Evolutionary conservation across 768 basidiomycete genomes (phyloP), one percentile per base, ranked within the genome.

Genomic region (Suillus brevipes): DNA sequence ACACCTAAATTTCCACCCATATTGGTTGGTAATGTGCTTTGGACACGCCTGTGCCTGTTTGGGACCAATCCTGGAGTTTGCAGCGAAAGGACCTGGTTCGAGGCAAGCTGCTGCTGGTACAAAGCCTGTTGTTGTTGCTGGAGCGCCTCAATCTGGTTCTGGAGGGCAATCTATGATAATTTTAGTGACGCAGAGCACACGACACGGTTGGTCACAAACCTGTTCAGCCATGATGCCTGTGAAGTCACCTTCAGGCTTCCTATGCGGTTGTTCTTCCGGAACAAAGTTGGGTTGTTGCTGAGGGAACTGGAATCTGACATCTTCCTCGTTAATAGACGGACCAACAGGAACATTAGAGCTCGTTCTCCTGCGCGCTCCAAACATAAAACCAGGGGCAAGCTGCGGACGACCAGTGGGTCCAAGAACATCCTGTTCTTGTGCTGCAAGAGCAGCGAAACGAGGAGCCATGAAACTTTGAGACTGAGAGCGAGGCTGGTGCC

Each of bases 151-250:
- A 96, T 95, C 77, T 97, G 94, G 70, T 76, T 93, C 78, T 96
- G 95, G 64, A 97, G 73, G 53, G 93, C 93, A 72, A 96, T 92
- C 92, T 94, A 72, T 45, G 14, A 42, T 50, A 65, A 43, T 45
- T 62, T 59, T 42, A 68, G 56, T n/a, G 55, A 65, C 63, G 42
- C 63, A 67, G 25, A 62, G 59, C 45, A 53, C 42, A 2, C 43
- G 37, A 47, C 43, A 60, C 64, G n/a, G 31, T 38, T 66, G 50
- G 34, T 6, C 6, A 66, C 80, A 66, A 68, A 94, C 95, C 85
- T 98, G 97, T 77, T 98, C 95, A 7, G 94, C 94, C 94, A 98
- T 95, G 64, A 96, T 91, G 31, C 92, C 92, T 40, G 86, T 87
- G 63, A 95, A 87, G 74, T 97, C 94, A 62, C 83, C 85, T 57